A percentile compares a stretch with the other conserved stretches of the same genome.
Evolutionary conservation across 73 alveolate species (phyloP).

Genomic region (Tetrahymena borealis): DNA sequence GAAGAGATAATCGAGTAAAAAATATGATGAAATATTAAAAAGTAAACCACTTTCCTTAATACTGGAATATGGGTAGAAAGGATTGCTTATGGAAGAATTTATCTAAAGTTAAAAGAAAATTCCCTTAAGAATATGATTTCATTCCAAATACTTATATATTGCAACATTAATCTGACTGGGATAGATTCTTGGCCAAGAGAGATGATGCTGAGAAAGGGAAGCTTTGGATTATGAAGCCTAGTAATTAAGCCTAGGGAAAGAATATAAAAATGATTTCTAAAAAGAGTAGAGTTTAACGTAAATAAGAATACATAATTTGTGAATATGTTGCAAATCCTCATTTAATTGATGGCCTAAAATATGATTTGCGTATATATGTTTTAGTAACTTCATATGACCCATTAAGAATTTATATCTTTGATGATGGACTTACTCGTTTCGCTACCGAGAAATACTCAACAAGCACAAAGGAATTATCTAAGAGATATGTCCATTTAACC

Average conservation of each 20-base stretch:
- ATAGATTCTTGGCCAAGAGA: constrained; percentile 74
- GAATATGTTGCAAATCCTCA: constrained; percentile 82
- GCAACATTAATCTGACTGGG: constrained; percentile 71
- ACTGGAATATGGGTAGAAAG: constrained; percentile 80
- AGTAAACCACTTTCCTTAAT: constrained; percentile 80
- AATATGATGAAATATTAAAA: constrained; percentile 58
- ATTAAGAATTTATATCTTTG: constrained; percentile 74
- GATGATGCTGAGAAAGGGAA: constrained; percentile 54
- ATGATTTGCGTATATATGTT: constrained; percentile 89
- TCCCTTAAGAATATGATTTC: constrained; percentile 65
- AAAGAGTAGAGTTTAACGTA: constrained; percentile 55
- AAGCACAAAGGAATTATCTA: constrained; percentile 43
- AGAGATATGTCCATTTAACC: constrained; percentile 79
- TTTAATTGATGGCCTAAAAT: constrained; percentile 74
- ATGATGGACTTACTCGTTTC: constrained; percentile 88
- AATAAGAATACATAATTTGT: constrained; percentile 45
- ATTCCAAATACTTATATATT: constrained; percentile 79
- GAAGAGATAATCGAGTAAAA: constrained; percentile 44
- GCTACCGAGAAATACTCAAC: constrained; percentile 80
- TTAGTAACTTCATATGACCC: constrained; percentile 88
- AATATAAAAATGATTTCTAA: constrained; percentile 74
- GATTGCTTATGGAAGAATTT: constrained; percentile 70
- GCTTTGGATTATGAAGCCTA: constrained; percentile 89
- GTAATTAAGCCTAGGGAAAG: constrained; percentile 89
- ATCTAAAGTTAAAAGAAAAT: constrained; percentile 50